Evolutionary conservation across 108 stramenopile genomes (phyloP).

Genomic region (Cyclotella choctawhatcheeana): DNA sequence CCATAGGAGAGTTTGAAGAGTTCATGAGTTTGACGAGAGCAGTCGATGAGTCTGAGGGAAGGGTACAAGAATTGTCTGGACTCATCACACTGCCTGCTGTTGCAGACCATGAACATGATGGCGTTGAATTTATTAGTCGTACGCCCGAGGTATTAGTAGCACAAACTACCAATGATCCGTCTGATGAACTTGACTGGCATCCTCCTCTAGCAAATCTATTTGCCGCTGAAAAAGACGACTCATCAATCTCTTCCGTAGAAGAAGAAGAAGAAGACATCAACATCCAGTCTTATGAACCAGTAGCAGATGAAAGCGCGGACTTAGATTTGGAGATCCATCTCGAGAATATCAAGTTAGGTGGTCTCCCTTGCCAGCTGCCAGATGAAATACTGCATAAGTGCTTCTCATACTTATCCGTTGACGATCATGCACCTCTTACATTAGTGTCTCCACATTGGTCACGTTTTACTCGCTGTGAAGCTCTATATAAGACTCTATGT

Average conservation of each 20-base stretch:
- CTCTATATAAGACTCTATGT: constrained; percentile 71
- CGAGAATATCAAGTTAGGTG: constrained; percentile 62
- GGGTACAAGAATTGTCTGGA: constrained; percentile 11
- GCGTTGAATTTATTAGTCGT: neutral
- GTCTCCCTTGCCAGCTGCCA: constrained; percentile 62
- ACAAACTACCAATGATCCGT: neutral
- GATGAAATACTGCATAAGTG: constrained; percentile 78
- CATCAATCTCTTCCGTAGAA: constrained; percentile 34
- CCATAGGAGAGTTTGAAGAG: constrained; percentile 88
- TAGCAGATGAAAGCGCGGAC: neutral
- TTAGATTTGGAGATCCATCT: constrained; percentile 43
- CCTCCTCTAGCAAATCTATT: constrained; percentile 22
- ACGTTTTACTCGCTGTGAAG: constrained; percentile 72
- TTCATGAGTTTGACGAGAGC: constrained; percentile 65
- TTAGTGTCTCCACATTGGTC: constrained; percentile 83
- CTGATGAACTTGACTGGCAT: constrained; percentile 17
- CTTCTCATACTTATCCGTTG: constrained; percentile 73
- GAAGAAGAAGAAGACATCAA: constrained; percentile 7
- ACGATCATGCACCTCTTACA: constrained; percentile 64
- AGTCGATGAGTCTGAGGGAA: constrained; percentile 51
- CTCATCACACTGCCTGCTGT: neutral
- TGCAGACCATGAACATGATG: neutral
- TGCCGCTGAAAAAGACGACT: constrained; percentile 56
- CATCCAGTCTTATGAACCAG: too few species aligned
- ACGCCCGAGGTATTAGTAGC: neutral